These are phyloP conservation scores for Leucogyrophana mollusca DNA, from an alignment of 768 basidiomycete species.

Conservation along the genomic window DNA sequence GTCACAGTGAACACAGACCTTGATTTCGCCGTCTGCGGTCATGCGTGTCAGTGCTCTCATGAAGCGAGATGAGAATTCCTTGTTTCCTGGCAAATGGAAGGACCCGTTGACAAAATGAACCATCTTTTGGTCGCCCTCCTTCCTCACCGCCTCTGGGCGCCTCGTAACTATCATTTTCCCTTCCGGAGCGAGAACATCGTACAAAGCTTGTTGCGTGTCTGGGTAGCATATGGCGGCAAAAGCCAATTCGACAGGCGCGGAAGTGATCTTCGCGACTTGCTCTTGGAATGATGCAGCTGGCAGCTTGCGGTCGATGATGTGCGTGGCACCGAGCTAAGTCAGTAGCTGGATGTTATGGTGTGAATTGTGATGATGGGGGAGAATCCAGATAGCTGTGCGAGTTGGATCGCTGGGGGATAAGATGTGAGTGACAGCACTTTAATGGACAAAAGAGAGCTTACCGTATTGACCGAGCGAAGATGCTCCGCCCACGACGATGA, in stretches of 20 bases:
- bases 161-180: slow-evolving; percentile 24
- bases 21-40: slow-evolving; percentile 14
- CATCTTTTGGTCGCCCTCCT: slow-evolving; percentile 1
- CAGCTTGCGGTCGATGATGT: slow-evolving; percentile 32
- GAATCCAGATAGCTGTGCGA: slow-evolving; percentile 34
- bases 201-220: slow-evolving; percentile 33
- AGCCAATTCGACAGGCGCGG: slow-evolving; percentile 10
- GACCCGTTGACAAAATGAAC: not conserved
- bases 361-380: slow-evolving; percentile 41
- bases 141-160: not conserved
- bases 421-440: not conserved
- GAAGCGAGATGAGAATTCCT: slow-evolving; percentile 9
- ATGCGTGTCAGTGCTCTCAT: slow-evolving; percentile 8
- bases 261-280: not conserved
- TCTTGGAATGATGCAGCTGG: slow-evolving; percentile 6
- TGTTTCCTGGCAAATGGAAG: slow-evolving; percentile 3
- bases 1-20: slow-evolving; percentile 10
- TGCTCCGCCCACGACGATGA: slow-evolving; percentile 37
- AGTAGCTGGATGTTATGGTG: slow-evolving; percentile 29
- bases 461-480: slow-evolving; percentile 37
- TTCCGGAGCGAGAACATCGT: slow-evolving; percentile 28
- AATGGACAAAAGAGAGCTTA: slow-evolving; percentile 8
- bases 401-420: slow-evolving; percentile 28
- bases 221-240: slow-evolving; percentile 26
- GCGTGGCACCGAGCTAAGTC: slow-evolving; percentile 35